Conservation (phyloP, 805 yeast genomes). For the Yarrowia sp. region DNA sequence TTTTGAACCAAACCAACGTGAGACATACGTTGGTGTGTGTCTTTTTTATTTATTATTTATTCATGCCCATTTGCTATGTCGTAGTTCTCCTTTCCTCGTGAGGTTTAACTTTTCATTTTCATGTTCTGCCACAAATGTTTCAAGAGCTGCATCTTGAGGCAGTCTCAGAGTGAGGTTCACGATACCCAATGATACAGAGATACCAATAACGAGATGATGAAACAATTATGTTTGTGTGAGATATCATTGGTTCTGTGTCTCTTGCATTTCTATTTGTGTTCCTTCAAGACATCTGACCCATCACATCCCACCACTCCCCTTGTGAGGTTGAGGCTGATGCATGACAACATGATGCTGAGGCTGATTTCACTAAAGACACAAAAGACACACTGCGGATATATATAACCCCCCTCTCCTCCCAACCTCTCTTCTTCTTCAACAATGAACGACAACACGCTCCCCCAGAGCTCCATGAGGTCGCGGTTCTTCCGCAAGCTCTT, state of each 20-base stretch:
- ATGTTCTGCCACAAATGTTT: no score
- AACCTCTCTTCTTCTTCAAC: no score
- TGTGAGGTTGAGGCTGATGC: not conserved
- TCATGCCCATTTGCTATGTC: no score
- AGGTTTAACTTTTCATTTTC: no score
- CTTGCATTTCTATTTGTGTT: not conserved
- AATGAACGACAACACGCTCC: not conserved
- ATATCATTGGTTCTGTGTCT: not conserved
- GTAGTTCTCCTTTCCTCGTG: no score
- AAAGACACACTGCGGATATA: not conserved
- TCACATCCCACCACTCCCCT: not conserved
- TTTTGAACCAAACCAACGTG: not conserved
- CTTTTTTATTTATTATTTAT: not conserved
- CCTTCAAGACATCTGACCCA: not conserved
- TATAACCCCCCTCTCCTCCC: no score
- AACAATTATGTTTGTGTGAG: no score
- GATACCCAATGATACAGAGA: no score
- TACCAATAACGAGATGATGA: no score
- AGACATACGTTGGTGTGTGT: no score
- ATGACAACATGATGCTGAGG: not conserved
- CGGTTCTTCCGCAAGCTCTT: not conserved
- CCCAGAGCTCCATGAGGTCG: not conserved
- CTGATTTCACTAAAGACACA: not conserved
- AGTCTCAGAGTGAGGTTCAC: no score
- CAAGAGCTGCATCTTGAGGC: no score